These are phyloP conservation scores for Hypsizygus marmoreus DNA, from an alignment of 768 basidiomycete genomes.

Conservation along the genomic window DNA sequence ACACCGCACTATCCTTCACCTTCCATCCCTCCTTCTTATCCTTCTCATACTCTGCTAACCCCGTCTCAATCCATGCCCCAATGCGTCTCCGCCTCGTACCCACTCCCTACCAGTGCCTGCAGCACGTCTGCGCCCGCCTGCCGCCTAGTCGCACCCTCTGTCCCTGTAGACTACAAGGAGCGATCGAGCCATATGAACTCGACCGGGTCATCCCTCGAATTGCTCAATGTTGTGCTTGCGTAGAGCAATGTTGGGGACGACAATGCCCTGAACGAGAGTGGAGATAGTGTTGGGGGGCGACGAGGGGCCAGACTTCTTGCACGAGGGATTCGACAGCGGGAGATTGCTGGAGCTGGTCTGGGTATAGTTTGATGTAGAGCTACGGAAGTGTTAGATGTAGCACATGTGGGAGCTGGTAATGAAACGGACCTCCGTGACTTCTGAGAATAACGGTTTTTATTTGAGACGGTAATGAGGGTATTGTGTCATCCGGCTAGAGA, in stretches of 20 bases:
- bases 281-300: slow-evolving; percentile 82
- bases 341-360: slow-evolving; percentile 70
- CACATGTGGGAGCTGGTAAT: not conserved
- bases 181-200: slow-evolving; percentile 92
- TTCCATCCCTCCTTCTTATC: slow-evolving; percentile 76
- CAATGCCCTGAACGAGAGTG: slow-evolving; percentile 84
- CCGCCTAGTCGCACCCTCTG: slow-evolving; percentile 82
- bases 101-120: slow-evolving; percentile 80
- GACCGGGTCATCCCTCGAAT: slow-evolving; percentile 95
- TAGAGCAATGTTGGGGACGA: slow-evolving; percentile 87
- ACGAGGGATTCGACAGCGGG: slow-evolving; percentile 74
- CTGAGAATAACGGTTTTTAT: slow-evolving; percentile 88
- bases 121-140: slow-evolving; percentile 97
- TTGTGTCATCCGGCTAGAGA: slow-evolving; percentile 72
- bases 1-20: slow-evolving; percentile 91
- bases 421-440: slow-evolving; percentile 75
- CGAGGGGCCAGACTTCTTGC: slow-evolving; percentile 85
- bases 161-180: slow-evolving; percentile 57
- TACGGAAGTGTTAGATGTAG: slow-evolving; percentile 26
- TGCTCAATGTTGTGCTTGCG: slow-evolving; percentile 90
- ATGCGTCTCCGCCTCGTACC: slow-evolving; percentile 83
- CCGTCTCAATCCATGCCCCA: slow-evolving; percentile 78
- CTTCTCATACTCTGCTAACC: slow-evolving; percentile 66
- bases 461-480: slow-evolving; percentile 79
- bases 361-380: slow-evolving; percentile 83